Evolutionary conservation across 2,329 filamentous ascomycete genomes (phyloP).

Genomic region (Thelonectria olida): DNA sequence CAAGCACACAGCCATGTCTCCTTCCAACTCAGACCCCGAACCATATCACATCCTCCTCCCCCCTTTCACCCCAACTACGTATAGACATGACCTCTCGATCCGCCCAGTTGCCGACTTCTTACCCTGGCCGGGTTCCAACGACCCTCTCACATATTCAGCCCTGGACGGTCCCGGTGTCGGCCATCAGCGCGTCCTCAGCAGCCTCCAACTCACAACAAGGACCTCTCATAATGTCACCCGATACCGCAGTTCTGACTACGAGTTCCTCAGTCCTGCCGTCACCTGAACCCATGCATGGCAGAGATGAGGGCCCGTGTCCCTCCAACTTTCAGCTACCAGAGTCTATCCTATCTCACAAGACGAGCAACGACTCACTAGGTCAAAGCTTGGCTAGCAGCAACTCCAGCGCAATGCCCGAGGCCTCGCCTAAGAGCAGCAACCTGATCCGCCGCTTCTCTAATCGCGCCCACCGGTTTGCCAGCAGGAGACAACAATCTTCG

Average conservation of each 20-base stretch:
- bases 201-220: constrained; percentile 64
- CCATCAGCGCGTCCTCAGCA: constrained; percentile 65
- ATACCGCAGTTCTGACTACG: constrained; percentile 61
- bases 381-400: constrained; percentile 64
- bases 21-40: constrained; percentile 36
- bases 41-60: constrained; percentile 34
- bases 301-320: constrained; percentile 61
- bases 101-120: constrained; percentile 51
- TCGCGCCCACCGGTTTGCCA: constrained; percentile 75
- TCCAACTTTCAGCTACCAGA: constrained; percentile 77
- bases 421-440: constrained; percentile 54
- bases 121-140: constrained; percentile 60
- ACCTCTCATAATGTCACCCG: constrained; percentile 67
- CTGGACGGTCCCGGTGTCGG: constrained; percentile 57
- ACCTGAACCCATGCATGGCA: constrained; percentile 68
- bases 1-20: constrained; percentile 35
- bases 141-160: constrained; percentile 50
- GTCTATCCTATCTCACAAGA: constrained; percentile 67
- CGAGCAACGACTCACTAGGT: constrained; percentile 70
- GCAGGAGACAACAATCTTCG: constrained; percentile 78
- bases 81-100: constrained; percentile 55
- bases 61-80: constrained; percentile 34
- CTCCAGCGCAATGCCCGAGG: constrained; percentile 65
- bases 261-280: constrained; percentile 73
- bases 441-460: constrained; percentile 89